phyloP scores from a whole-genome alignment of 2,329 filamentous ascomycete genomes.

The Basipetospora sp. region DNA sequence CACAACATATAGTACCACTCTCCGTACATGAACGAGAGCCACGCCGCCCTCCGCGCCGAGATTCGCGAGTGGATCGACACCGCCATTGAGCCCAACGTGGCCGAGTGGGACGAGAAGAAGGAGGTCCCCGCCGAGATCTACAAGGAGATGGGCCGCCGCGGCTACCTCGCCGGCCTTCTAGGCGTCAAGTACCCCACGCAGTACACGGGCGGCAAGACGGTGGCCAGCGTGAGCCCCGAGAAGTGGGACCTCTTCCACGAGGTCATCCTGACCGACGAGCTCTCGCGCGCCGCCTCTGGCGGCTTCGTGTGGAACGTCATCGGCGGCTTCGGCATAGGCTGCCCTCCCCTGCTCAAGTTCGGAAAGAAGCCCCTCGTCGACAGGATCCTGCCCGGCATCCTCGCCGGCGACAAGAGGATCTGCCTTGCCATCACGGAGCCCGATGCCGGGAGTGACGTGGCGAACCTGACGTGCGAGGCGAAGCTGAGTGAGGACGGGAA shows the following conservation, averaged over 20 bases:
- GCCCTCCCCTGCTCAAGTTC: conserved; percentile 82
- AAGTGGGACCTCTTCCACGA: conserved; percentile 99
- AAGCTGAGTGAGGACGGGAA: conserved; percentile 91
- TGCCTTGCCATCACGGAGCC: conserved; percentile 95
- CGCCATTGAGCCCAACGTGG: conserved; percentile 79
- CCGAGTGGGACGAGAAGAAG: conserved; percentile 94
- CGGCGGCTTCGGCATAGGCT: conserved; percentile 90
- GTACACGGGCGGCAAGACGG: conserved; percentile 50
- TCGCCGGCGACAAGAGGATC: conserved; percentile 89
- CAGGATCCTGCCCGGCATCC: conserved; percentile 73
- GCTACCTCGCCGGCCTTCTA: conserved; percentile 83
- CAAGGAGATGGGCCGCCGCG: conserved; percentile 85
- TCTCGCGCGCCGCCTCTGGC: conserved; percentile 75
- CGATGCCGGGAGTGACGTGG: conserved; percentile 87
- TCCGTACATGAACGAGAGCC: conserved; percentile 88
- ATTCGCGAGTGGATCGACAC: conserved; percentile 81
- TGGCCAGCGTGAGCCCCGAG: conserved; percentile 68
- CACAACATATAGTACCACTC: conserved; percentile 70
- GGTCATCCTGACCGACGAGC: conserved; percentile 84
- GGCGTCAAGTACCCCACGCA: conserved; percentile 69
- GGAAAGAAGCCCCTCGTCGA: conserved; percentile 74
- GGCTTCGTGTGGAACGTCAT: conserved; percentile 95
- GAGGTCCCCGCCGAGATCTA: conserved; percentile 78
- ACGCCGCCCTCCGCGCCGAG: conserved; percentile 80
- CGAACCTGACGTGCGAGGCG: conserved; percentile 87